A percentile compares a stretch with the other conserved stretches of the same genome.
Conservation (phyloP, 441 rosid genomes). For the Flueggea neowawraea region DNA sequence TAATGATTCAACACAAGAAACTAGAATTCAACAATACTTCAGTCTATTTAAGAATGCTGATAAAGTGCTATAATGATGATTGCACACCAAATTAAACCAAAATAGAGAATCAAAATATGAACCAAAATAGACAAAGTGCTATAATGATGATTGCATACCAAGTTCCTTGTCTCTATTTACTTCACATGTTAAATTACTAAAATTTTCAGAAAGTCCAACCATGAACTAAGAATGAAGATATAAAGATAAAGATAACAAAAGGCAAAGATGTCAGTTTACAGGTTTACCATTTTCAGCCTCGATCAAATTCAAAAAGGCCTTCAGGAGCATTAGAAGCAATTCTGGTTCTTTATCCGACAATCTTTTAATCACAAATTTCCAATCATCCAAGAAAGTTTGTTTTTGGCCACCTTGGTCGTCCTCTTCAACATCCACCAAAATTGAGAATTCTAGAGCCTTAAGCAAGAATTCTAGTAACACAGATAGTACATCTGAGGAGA, state of each 20-base stretch:
- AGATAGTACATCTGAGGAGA: conserved; percentile 68
- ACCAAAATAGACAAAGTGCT: too few species aligned
- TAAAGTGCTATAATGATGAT: too few species aligned
- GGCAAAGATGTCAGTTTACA: too few species aligned
- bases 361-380: conserved; percentile 58
- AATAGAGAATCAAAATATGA: too few species aligned
- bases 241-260: not conserved
- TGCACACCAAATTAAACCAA: too few species aligned
- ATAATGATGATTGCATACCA: too few species aligned
- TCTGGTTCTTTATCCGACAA: conserved; percentile 79
- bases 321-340: conserved; percentile 62
- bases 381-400: conserved; percentile 40
- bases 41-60: too few species aligned
- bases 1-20: too few species aligned
- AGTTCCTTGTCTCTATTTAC: too few species aligned
- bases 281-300: conserved; percentile 49
- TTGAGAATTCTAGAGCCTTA: conserved; percentile 51
- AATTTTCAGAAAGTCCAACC: not conserved
- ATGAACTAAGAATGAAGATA: not conserved
- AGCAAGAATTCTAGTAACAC: conserved; percentile 61
- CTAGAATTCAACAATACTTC: too few species aligned
- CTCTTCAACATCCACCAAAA: conserved; percentile 32
- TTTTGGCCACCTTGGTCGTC: conserved; percentile 26
- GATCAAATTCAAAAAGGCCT: conserved; percentile 58
- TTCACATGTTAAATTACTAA: too few species aligned